Evolutionary conservation across 768 basidiomycete species (phyloP).

Genomic region (Gloeostereum incarnatum): DNA sequence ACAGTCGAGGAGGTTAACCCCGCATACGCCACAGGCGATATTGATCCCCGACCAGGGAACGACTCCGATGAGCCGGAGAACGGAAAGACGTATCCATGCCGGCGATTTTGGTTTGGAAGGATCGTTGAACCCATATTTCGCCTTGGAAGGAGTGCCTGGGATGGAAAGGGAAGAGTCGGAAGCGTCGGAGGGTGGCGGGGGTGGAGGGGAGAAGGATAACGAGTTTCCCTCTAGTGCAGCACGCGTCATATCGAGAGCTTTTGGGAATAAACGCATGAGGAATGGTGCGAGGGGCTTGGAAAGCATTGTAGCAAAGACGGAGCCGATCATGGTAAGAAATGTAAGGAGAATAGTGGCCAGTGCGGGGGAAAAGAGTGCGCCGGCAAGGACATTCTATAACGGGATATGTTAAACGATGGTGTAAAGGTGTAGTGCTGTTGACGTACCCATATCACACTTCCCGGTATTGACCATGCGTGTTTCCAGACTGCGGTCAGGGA

Average conservation of each 20-base stretch:
- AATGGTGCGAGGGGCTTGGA: conserved; percentile 80
- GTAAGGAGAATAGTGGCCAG: conserved; percentile 79
- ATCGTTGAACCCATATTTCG: conserved; percentile 6
- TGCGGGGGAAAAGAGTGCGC: conserved; percentile 77
- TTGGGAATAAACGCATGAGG: conserved; percentile 73
- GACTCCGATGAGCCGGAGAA: conserved; percentile 84
- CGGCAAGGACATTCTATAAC: conserved; percentile 80
- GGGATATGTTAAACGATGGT: conserved; percentile 6
- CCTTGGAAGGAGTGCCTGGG: not conserved
- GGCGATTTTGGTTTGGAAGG: conserved; percentile 19
- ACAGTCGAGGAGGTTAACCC: conserved; percentile 68
- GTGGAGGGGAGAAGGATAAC: not conserved
- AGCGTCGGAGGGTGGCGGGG: not conserved
- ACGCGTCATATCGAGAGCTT: conserved; percentile 78
- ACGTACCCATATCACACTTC: conserved; percentile 84
- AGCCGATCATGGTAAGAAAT: conserved; percentile 79
- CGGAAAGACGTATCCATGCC: conserved; percentile 78
- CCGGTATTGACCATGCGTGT: conserved; percentile 95
- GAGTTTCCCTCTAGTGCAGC: conserved; percentile 55
- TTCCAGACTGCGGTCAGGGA: conserved; percentile 87
- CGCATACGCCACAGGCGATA: conserved; percentile 89
- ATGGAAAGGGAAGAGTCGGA: too few species aligned
- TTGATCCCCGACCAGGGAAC: conserved; percentile 98
- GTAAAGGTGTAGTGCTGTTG: conserved; percentile 9
- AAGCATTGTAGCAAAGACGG: conserved; percentile 71